Conservation (phyloP, 2,329 filamentous ascomycete species). For the Pseudopyricularia javanii region DNA sequence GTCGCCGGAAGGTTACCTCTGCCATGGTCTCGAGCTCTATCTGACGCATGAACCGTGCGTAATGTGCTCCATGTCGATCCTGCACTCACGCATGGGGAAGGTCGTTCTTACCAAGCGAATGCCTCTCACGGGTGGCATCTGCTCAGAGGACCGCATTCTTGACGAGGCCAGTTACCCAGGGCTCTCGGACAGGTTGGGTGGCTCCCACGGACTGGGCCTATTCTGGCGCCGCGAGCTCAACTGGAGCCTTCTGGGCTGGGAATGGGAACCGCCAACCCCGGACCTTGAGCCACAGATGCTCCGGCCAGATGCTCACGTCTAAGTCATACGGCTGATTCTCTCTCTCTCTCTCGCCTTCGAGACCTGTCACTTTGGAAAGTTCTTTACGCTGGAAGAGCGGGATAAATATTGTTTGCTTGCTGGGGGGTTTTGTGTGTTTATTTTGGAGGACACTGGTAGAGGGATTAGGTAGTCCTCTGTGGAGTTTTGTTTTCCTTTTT, state of each 20-base stretch:
- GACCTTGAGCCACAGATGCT: slow-evolving; percentile 23
- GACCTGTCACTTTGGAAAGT: too few relatives aligned
- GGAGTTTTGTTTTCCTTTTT: slow-evolving; percentile 9
- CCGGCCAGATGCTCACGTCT: slow-evolving; percentile 36
- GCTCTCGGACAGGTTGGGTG: slow-evolving; percentile 21
- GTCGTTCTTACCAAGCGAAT: slow-evolving; percentile 73
- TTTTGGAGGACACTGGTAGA: slow-evolving; percentile 22
- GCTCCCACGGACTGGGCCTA: slow-evolving; percentile 50
- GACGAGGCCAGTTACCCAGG: slow-evolving; percentile 23
- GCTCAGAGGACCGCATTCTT: slow-evolving; percentile 53
- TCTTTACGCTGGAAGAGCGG: not conserved
- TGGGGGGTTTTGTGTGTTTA: slow-evolving; percentile 6
- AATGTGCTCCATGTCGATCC: slow-evolving; percentile 92
- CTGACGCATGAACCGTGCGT: slow-evolving; percentile 92
- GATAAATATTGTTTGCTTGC: not conserved
- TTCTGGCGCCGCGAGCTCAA: slow-evolving; percentile 70
- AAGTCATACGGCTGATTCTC: slow-evolving; percentile 5
- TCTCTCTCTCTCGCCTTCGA: too few relatives aligned
- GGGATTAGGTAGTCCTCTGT: slow-evolving; percentile 39
- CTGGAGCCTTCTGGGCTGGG: slow-evolving; percentile 76
- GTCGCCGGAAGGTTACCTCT: slow-evolving; percentile 74
- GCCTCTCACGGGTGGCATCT: slow-evolving; percentile 70
- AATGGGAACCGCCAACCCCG: slow-evolving; percentile 44
- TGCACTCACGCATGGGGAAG: slow-evolving; percentile 84
- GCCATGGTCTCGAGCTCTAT: slow-evolving; percentile 87